Base-by-base conservation (phyloP, 768 basidiomycete species). In the Lactarius sp. region DNA sequence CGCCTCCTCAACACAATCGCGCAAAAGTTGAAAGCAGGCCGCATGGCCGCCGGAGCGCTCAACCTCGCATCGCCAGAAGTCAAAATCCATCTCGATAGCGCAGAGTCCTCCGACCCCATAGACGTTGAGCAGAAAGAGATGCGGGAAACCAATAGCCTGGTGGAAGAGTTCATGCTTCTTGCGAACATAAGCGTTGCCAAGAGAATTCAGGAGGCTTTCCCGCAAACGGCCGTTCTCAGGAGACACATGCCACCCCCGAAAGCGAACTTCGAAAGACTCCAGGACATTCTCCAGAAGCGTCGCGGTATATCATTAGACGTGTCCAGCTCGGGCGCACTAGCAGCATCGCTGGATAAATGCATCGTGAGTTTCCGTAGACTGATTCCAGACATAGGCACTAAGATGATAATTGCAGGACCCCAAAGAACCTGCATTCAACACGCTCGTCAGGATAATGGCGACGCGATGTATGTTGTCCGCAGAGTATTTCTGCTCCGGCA, bases 151-250 rank as follows among this genome's bases (percentile, higher is more conserved):
- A 98, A 98, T 72, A 94, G 91, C 66, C 77, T 98, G 7, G 97
- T 98, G 2, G 97, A 99, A 74, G 97, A 98, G 74, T 98, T 99
- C 76, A 99, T 99, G 97, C 78, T 99, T 67, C 85, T 99, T 63
- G 96, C 97, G 6, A 99, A 98, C 70, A 90, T 96, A 69, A 92
- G 88, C 67, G 97, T 98, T 1, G 96, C 97, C 6, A 75, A 78
- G 68, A 91, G 89, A 75, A 98, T 97, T 16, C 90, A 96, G 71
- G 92, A 96, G 70, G 86, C 88, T 0, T 99, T 95, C 79, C 96
- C 97, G 1, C 90, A 93, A 72, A 98, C 96, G 1, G 92, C 95
- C 2, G 95, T 99, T 0, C 77, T 98, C 57, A 82, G 94, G 69
- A 90, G 95, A 9, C 95, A 98, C 77, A 73, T 92, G 61, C 91